These are phyloP conservation scores for Amorphotheca resinae DNA, from an alignment of 495 filamentous ascomycete species.

Conservation along the genomic window DNA sequence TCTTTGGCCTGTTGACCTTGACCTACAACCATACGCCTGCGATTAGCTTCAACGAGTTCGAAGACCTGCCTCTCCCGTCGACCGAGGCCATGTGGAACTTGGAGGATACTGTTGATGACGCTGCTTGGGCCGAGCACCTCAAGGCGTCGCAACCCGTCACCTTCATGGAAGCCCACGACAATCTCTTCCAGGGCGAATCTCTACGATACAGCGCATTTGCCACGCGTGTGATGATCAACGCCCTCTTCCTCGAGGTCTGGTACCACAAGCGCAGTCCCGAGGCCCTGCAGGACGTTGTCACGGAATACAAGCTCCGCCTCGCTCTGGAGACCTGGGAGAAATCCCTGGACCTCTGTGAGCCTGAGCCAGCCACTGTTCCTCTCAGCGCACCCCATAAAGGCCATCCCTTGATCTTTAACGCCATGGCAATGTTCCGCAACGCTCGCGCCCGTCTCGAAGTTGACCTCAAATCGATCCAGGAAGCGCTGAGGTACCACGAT, in stretches of 20 bases:
- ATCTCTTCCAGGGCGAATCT: slow-evolving; percentile 84
- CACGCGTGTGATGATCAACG: slow-evolving; percentile 97
- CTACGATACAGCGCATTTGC: slow-evolving; percentile 94
- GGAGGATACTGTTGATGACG: slow-evolving; percentile 58
- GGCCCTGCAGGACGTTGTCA: slow-evolving; percentile 89
- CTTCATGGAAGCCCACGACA: slow-evolving; percentile 87
- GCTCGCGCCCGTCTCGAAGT: slow-evolving; percentile 87
- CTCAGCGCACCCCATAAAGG: slow-evolving; percentile 92
- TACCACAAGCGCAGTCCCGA: slow-evolving; percentile 96
- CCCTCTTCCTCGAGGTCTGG: slow-evolving; percentile 96
- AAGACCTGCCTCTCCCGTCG: slow-evolving; percentile 81
- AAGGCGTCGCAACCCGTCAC: slow-evolving; percentile 59
- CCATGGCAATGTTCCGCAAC: slow-evolving; percentile 94
- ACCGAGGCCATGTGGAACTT: slow-evolving; percentile 93
- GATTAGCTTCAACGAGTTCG: slow-evolving; percentile 97
- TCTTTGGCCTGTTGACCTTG: slow-evolving; percentile 90
- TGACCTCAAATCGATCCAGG: slow-evolving; percentile 88
- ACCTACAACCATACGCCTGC: slow-evolving; percentile 97
- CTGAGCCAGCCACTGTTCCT: slow-evolving; percentile 80
- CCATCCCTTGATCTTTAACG: slow-evolving; percentile 98
- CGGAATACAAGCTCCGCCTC: slow-evolving; percentile 93
- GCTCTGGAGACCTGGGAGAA: slow-evolving; percentile 97
- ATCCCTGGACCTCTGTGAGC: slow-evolving; percentile 86
- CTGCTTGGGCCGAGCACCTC: slow-evolving; percentile 68
- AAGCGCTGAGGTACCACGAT: slow-evolving; percentile 92